Conservation (phyloP, 208 protist species). For the Angomonas ambiguus region DNA sequence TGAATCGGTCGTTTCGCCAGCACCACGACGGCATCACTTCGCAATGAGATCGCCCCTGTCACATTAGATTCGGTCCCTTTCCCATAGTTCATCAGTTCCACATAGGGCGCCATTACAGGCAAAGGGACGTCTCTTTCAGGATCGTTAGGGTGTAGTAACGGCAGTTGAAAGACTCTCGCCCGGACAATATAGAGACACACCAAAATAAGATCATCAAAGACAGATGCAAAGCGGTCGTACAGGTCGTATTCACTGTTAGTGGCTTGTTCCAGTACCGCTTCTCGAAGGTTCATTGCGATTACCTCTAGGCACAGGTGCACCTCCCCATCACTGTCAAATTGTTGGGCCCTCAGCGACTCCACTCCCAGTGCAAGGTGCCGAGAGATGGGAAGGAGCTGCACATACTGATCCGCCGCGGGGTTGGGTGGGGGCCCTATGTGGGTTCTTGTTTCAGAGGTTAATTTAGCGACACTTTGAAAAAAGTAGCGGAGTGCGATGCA, state of each 20-base stretch:
- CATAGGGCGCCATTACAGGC: conserved; percentile 49
- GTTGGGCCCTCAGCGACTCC: conserved; percentile 25
- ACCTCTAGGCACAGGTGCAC: conserved; percentile 68
- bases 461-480: conserved; percentile 14
- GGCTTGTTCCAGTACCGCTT: conserved; percentile 55
- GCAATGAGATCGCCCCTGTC: conserved; percentile 47
- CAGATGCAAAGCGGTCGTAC: conserved; percentile 36
- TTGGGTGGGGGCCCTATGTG: neutral
- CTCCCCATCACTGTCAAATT: conserved; percentile 18
- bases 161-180: conserved; percentile 47
- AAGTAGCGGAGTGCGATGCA: conserved; percentile 72
- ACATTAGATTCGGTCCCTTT: conserved; percentile 8
- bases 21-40: conserved; percentile 41
- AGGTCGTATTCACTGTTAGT: conserved; percentile 46
- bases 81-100: conserved; percentile 71
- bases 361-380: conserved; percentile 43
- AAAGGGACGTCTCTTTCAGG: conserved; percentile 21
- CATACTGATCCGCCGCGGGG: conserved; percentile 42
- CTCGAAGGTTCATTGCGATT: conserved; percentile 58
- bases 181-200: conserved; percentile 68
- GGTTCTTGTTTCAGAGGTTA: neutral
- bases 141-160: conserved; percentile 20
- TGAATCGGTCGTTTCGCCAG: conserved; percentile 41
- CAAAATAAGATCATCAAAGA: conserved; percentile 53
- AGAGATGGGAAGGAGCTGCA: conserved; percentile 38